Evolutionary conservation across 306 rosid genomes (phyloP), one percentile per base, ranked within the genome.

Genomic region (Medicago arabica): DNA sequence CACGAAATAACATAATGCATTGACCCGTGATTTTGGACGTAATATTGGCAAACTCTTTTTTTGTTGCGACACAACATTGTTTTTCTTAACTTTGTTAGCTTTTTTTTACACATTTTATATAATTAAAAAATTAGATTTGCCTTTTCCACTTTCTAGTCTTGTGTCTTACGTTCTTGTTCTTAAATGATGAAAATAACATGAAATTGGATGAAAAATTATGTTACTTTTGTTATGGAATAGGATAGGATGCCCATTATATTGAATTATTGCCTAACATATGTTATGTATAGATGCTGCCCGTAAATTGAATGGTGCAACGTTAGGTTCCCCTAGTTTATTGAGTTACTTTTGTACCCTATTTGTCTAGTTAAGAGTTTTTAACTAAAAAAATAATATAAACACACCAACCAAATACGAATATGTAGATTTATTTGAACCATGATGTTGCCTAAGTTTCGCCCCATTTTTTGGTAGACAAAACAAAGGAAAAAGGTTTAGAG

Each of bases 241-340:
- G 78, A 71, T 82, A 71, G 59, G 81, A 77, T 82, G 46, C 82
- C 69, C 67, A 46, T 58, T 59, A 28, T 5, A 67, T 23, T 81
- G 69, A 70, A 71, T 81, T 70, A 62, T 38, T 69, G 67, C 69
- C 81, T 34, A 31, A 62, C 68, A 53, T 34, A 78, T 75, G 18
- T 11, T 6, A 41, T 66, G 41, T 25, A 28, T 0, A 71, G 78
- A 63, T 82, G 79, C 78, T 77, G 67, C 61, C 60, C 4, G 10
- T 68, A 81, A 82, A 39, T 72, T 82, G 72, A 82, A 77, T 72
- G 85, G 82, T 17, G 67, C 72, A 77, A 38, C 67, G 9, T 66
- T 71, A 51, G 25, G 67, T 58, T 62, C 31, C 64, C 14, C 7
- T 31, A 28, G 75, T 55, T 58, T 77, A 54, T 59, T 19, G 34